phyloP scores from a whole-genome alignment of 148 eudicot species.

The Camellia lanceoleosa region DNA sequence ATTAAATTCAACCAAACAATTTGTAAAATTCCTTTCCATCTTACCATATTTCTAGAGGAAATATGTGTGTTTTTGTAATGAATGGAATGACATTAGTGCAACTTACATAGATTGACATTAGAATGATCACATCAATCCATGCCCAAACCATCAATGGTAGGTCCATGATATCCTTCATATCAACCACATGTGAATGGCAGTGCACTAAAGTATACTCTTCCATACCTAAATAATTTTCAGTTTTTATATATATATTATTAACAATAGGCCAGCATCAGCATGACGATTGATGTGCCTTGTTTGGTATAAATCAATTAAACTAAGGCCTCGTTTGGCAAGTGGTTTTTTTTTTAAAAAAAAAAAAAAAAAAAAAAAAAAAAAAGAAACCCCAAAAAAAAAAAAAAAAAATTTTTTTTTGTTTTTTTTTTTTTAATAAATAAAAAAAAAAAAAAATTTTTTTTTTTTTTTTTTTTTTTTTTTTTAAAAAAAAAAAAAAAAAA shows the following conservation, averaged over 20 bases:
- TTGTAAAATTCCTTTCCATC: no score
- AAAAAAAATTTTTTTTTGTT: no score
- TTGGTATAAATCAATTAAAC: not conserved
- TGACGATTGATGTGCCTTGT: conserved; percentile 9
- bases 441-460: no score
- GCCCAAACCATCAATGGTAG: not conserved
- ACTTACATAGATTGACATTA: not conserved
- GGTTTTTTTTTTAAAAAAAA: no score
- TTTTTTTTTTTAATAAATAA: no score
- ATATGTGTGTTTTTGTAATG: not conserved
- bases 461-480: no score
- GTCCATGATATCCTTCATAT: not conserved
- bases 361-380: no score
- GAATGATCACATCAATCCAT: not conserved
- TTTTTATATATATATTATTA: not conserved
- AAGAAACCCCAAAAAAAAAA: no score
- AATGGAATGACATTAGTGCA: not conserved
- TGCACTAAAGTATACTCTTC: not conserved
- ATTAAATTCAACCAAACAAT: no score
- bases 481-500: no score
- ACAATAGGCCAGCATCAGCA: conserved; percentile 1
- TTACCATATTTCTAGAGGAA: not conserved
- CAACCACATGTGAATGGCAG: conserved; percentile 11
- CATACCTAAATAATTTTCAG: not conserved
- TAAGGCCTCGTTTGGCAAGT: no score